These are phyloP conservation scores for Pharnaceum exiguum DNA, from an alignment of 148 eudicot genomes.

Conservation along the genomic window DNA sequence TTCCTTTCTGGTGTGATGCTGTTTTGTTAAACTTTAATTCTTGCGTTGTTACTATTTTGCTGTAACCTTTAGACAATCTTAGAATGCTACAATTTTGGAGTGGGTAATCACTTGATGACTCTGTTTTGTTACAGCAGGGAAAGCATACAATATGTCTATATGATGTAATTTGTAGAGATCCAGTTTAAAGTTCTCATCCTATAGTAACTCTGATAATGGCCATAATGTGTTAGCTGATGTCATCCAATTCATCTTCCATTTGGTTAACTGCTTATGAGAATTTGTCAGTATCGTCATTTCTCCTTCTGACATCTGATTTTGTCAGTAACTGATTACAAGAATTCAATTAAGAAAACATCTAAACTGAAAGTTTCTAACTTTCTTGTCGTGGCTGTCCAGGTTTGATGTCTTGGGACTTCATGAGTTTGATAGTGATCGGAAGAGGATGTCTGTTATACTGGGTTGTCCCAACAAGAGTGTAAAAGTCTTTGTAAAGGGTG, in stretches of 20 bases:
- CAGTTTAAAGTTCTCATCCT: too few species aligned
- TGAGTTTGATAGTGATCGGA: conserved; percentile 96
- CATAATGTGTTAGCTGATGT: too few species aligned
- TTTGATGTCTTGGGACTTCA: conserved; percentile 93
- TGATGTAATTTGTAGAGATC: too few species aligned
- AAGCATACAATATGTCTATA: too few species aligned
- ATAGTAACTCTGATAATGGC: too few species aligned
- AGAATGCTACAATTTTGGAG: neutral
- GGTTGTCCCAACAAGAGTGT: conserved; percentile 81
- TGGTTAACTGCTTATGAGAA: too few species aligned
- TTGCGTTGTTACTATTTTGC: neutral
- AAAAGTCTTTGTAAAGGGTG: conserved; percentile 91
- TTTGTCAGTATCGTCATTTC: too few species aligned
- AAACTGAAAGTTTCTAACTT: conserved; percentile 11
- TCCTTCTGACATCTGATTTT: too few species aligned
- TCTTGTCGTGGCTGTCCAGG: conserved; percentile 44
- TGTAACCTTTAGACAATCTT: neutral
- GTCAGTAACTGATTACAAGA: too few species aligned
- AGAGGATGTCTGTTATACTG: conserved; percentile 96
- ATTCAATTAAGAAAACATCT: too few species aligned
- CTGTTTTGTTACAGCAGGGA: too few species aligned
- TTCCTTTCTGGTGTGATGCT: conserved; percentile 7
- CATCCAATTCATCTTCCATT: too few species aligned
- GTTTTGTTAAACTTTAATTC: neutral
- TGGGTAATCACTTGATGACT: neutral